Base-by-base conservation (phyloP, 768 basidiomycete species). In the Gelatoporia subvermispora region DNA sequence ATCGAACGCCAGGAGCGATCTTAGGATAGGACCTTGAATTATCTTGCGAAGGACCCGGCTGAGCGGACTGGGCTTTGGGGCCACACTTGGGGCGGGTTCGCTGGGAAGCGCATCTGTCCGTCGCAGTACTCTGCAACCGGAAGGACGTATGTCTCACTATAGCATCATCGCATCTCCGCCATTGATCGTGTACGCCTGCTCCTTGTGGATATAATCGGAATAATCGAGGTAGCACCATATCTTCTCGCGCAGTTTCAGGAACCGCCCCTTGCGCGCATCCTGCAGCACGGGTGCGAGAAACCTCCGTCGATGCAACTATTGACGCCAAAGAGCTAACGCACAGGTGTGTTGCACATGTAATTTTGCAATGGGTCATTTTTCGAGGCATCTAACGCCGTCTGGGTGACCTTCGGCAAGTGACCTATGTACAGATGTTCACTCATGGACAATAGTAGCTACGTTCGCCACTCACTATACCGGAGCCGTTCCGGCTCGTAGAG, bases 261-360 rank as follows among this genome's bases (percentile, higher is more conserved):
- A 47, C 16, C 45, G 45, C 4, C 40, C 35, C 2, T 45, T 47
- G 21, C 46, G 41, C 3, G 25, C 53, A 10, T 35, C 35, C 48
- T 54, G 20, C 4, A 11, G 16, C 7, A 28, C 4, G 2, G 25
- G n/a, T 24, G 31, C 13, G 9, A 24, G 13, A 18, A 17, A 13
- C 11, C 13, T 18, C 16, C 17, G 5, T 7, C n/a, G n/a, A n/a
- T n/a, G n/a, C n/a, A n/a, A n/a, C n/a, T n/a, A n/a, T n/a, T n/a
- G n/a, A n/a, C 8, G 38, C 25, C 16, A 28, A 9, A 21, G 16
- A 4, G 47, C 40, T 13, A 20, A 41, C 50, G 23, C 40, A 15
- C 20, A 37, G 46, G 36, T 47, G 41, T 24, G n/a, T 21, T 46
- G 42, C 39, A 11, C 9, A 43, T 13, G n/a, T 43, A 43, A 10